Evolutionary conservation across 768 basidiomycete genomes (phyloP), one percentile per base, ranked within the genome.

Genomic region (Hygrophoropsis aurantiaca): DNA sequence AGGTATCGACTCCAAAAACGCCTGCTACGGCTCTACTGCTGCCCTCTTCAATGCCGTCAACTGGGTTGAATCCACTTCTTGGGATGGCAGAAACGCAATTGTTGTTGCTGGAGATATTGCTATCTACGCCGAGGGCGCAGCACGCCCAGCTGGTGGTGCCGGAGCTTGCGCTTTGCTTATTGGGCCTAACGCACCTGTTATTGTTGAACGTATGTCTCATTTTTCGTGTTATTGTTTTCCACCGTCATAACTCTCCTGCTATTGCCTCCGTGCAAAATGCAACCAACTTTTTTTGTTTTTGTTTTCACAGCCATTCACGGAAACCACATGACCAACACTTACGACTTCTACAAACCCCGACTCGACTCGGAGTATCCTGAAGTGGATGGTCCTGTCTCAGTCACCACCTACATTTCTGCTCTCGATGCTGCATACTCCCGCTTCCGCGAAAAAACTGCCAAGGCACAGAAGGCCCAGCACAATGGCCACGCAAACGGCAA

Each of bases 281-380:
- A n/a, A 24, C 27, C 62, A 41, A 58, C n/a, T n/a, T n/a, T n/a
- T n/a, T 38, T 13, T 37, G 36, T 43, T 46, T 34, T 5, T 23
- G 50, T 47, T 46, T 48, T 62, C 34, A 8, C 65, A 98, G 95
- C 95, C 57, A 79, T 93, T 55, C 97, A 97, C 69, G 95, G 94
- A 20, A 92, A 85, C 42, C 90, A 94, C 75, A 97, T 98, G 89
- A 87, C 87, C 52, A 95, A 99, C 75, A 91, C 87, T 0, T 97
- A 95, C 70, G 97, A 99, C 72, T 98, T 97, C 70, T 99, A 97
- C 85, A 99, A 99, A 76, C 97, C 97, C 40, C 85, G 91, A 58
- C 84, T 98, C 18, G 84, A 87, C 46, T 94, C 92, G 18, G 92
- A 94, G 67, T 95, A 94, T 68, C 97, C 97, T 50, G 89, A 90